These are phyloP conservation scores for Salix suchowensis DNA, from an alignment of 345 rosid genomes.

Conservation along the genomic window DNA sequence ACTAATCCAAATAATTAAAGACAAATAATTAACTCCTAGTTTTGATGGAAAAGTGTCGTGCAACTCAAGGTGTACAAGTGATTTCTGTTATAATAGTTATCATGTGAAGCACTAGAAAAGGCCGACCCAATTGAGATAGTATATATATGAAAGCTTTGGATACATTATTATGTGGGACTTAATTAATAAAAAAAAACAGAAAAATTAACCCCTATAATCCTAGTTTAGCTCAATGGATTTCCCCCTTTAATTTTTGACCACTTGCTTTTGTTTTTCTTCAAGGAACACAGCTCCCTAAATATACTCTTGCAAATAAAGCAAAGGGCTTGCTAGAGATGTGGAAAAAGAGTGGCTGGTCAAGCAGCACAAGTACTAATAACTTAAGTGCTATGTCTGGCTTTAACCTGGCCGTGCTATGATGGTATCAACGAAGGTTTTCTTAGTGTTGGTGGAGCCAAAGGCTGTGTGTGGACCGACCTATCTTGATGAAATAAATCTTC, in stretches of 20 bases:
- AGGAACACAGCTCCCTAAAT: constrained; percentile 50
- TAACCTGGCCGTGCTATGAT: constrained; percentile 25
- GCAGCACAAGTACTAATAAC: not conserved
- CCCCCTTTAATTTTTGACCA: constrained; percentile 13
- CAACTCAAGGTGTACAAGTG: too few relatives aligned
- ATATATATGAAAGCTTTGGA: too few relatives aligned
- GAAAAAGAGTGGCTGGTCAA: constrained; percentile 4
- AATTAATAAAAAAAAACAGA: too few relatives aligned
- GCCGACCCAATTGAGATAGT: too few relatives aligned
- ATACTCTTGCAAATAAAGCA: constrained; percentile 42
- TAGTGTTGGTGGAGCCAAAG: constrained; percentile 24
- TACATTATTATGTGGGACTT: too few relatives aligned
- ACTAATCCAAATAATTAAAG: not conserved
- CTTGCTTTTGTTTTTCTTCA: constrained; percentile 22
- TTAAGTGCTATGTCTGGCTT: constrained; percentile 1
- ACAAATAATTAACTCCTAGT: not conserved
- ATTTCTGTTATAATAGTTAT: too few relatives aligned
- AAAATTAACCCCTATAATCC: not conserved
- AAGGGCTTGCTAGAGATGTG: not conserved
- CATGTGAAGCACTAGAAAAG: too few relatives aligned
- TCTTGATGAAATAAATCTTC: not conserved
- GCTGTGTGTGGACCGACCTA: constrained; percentile 25
- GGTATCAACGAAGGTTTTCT: constrained; percentile 30
- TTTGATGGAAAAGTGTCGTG: too few relatives aligned
- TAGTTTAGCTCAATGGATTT: constrained; percentile 2